Percentiles rank a stretch among this genome's conserved stretches.
These are phyloP conservation scores for Botrytis pseudocinerea DNA, from an alignment of 2,329 filamentous ascomycete genomes.

Conservation along the genomic window DNA sequence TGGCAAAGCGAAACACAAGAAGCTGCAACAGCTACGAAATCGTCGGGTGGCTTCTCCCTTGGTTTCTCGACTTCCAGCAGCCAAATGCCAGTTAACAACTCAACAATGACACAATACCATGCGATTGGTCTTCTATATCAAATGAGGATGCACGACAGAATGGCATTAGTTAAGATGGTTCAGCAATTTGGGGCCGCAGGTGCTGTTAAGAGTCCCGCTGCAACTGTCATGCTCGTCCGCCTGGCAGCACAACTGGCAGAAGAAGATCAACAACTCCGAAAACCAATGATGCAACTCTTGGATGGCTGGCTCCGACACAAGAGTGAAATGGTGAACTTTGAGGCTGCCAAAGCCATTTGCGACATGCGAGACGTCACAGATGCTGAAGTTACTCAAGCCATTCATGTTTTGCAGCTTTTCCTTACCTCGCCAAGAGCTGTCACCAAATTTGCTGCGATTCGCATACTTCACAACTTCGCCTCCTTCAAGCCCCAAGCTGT, in stretches of 20 bases:
- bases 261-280: slow-evolving; percentile 84
- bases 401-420: slow-evolving; percentile 95
- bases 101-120: slow-evolving; percentile 98
- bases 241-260: slow-evolving; percentile 91
- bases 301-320: slow-evolving; percentile 97
- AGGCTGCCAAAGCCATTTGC: slow-evolving; percentile 97
- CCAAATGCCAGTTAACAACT: slow-evolving; percentile 81
- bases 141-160: slow-evolving; percentile 95
- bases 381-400: slow-evolving; percentile 84
- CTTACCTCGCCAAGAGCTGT: slow-evolving; percentile 92
- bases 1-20: slow-evolving; percentile 99
- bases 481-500: slow-evolving; percentile 95
- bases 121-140: slow-evolving; percentile 96
- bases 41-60: slow-evolving; percentile 83
- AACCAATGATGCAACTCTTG: slow-evolving; percentile 95
- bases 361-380: slow-evolving; percentile 92
- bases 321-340: slow-evolving; percentile 99
- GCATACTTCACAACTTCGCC: slow-evolving; percentile 94
- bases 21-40: slow-evolving; percentile 87
- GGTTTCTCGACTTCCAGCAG: slow-evolving; percentile 82
- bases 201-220: slow-evolving; percentile 91
- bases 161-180: slow-evolving; percentile 99
- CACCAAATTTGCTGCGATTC: slow-evolving; percentile 95
- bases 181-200: slow-evolving; percentile 93
- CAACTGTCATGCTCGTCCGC: slow-evolving; percentile 87